Base-by-base conservation (phyloP, 108 stramenopile species). In the Cyclostephanos tholiformis region DNA sequence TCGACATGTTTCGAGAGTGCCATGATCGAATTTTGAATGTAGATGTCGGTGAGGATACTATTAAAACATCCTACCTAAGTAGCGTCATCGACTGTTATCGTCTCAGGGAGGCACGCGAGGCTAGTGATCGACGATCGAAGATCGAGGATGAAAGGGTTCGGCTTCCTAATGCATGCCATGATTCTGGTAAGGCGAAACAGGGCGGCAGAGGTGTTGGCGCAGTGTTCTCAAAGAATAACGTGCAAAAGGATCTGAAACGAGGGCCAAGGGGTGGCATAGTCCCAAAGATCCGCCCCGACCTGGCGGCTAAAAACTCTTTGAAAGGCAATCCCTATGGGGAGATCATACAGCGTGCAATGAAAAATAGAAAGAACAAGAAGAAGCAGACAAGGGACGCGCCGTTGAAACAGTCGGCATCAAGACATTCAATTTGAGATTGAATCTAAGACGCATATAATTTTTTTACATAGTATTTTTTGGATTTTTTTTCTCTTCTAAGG, bases 321-420 rank as follows among this genome's bases (percentile, higher is more conserved):
- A 57, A 59, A 26, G 19, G 46, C 10, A 58, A 71, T 12, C 61
- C 32, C 38, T 63, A 75, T 13, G 39, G 41, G n/a, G 77, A 78
- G 20, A 14, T 70, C 13, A 41, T 79, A 8, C 68, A 65, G 32
- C 63, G 78, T 17, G 69, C 60, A 6, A 53, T 67, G 67, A 83
- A 83, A 27, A 78, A 79, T 38, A 68, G 77, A 52, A 83, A 65
- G 55, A 83, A 79, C 25, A 83, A 83, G 49, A 79, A 79, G 55
- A 75, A 79, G 68, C 82, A 80, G 53, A 56, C 30, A 39, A 74
- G 72, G 46, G 73, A 79, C 36, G 60, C 55, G 22, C 72, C 77
- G 5, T 58, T 53, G 52, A 26, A 30, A 12, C 3, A 58, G 13
- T 57, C 4, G 25, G 57, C 25, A 32, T 58, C 57, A 30, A 26